phyloP scores from a whole-genome alignment of 2,329 filamentous ascomycete genomes.

The Colletotrichum somersetense region DNA sequence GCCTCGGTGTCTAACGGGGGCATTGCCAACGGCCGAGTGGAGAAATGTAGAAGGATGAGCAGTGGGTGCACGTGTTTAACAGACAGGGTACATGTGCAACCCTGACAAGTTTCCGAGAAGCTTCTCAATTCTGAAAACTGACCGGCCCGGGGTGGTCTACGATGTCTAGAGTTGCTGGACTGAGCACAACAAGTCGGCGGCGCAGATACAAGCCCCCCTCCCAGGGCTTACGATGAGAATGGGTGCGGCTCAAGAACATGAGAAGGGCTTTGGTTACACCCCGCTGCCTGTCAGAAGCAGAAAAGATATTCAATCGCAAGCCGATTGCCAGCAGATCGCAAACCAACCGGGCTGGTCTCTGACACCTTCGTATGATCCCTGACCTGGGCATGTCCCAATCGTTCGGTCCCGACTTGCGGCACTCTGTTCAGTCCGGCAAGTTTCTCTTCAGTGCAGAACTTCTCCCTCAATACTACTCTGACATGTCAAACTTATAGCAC shows the following conservation, averaged over 20 bases:
- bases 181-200: background rate
- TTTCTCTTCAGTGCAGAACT: background rate
- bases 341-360: background rate
- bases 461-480: background rate
- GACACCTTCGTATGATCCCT: background rate
- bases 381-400: background rate
- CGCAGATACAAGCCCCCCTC: background rate
- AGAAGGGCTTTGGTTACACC: background rate
- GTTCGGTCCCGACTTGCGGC: background rate
- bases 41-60: background rate
- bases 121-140: background rate
- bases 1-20: background rate
- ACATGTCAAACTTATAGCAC: background rate
- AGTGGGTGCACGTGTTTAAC: background rate
- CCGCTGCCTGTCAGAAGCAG: background rate
- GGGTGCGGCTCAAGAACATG: background rate
- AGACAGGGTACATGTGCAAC: background rate
- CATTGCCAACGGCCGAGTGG: background rate
- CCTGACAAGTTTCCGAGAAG: background rate
- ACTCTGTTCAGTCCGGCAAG: background rate
- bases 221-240: background rate
- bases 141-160: background rate
- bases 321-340: background rate
- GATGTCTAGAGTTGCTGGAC: background rate
- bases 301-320: background rate